Percentiles rank a stretch among this genome's conserved stretches.
phyloP scores from a whole-genome alignment of 2,329 filamentous ascomycete species.

The Fusarium pilosicola region DNA sequence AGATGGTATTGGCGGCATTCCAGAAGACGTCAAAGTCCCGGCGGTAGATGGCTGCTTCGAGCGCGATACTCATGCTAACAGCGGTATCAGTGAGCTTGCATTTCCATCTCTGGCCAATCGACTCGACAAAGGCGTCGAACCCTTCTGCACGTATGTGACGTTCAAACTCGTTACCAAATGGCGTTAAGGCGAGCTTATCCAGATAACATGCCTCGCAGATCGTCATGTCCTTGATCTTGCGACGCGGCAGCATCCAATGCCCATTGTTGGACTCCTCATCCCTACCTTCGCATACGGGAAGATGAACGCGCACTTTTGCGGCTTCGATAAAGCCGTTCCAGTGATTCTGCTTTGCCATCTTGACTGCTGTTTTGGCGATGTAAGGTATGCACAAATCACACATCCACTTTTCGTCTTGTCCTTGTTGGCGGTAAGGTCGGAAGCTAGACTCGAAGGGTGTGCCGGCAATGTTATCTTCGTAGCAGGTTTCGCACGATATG shows the following conservation, averaged over 20 bases:
- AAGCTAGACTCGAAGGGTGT: conserved; percentile 47
- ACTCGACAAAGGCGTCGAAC: conserved; percentile 39
- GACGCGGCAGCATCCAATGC: conserved; percentile 44
- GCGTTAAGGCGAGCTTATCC: conserved; percentile 47
- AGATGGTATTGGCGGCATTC: conserved; percentile 38
- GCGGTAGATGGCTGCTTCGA: conserved; percentile 40
- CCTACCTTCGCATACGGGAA: conserved; percentile 46
- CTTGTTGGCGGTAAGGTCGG: conserved; percentile 40
- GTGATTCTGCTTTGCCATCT: conserved; percentile 36
- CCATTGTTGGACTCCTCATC: conserved; percentile 32
- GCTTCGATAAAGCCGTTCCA: conserved; percentile 47
- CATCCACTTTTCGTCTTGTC: conserved; percentile 45
- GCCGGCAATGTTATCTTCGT: conserved; percentile 46
- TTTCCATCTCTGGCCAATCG: conserved; percentile 33
- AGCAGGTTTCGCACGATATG: conserved; percentile 53
- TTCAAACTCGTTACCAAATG: conserved; percentile 45
- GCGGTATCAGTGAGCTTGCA: conserved; percentile 41
- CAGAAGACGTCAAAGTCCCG: conserved; percentile 45
- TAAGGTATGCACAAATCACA: conserved; percentile 47
- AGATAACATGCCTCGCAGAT: conserved; percentile 51
- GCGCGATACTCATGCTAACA: conserved; percentile 40
- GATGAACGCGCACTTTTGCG: conserved; percentile 33
- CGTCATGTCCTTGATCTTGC: conserved; percentile 40
- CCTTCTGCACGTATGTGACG: conserved; percentile 22
- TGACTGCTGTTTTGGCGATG: conserved; percentile 29